These are phyloP conservation scores for Kwoniella bestiolae DNA, from an alignment of 768 basidiomycete species.

Conservation along the genomic window DNA sequence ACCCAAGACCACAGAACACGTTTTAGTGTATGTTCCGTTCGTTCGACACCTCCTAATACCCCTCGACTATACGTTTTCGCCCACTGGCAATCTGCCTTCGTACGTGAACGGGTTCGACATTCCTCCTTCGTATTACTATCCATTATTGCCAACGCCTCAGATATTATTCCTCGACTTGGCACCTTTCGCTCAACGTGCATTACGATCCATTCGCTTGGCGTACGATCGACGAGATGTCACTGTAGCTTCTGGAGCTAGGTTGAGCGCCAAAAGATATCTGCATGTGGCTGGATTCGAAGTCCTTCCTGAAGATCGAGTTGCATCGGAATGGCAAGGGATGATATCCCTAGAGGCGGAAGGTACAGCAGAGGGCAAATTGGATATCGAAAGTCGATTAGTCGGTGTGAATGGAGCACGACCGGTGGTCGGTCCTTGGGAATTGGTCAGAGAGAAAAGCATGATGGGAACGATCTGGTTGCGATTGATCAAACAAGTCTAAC, in stretches of 20 bases:
- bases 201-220: slow-evolving; percentile 48
- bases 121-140: slow-evolving; percentile 55
- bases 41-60: slow-evolving; percentile 52
- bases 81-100: slow-evolving; percentile 49
- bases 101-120: slow-evolving; percentile 54
- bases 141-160: slow-evolving; percentile 52
- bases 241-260: slow-evolving; percentile 48
- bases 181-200: slow-evolving; percentile 44
- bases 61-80: slow-evolving; percentile 45
- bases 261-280: slow-evolving; percentile 57
- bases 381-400: slow-evolving; percentile 48
- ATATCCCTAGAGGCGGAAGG: slow-evolving; percentile 57
- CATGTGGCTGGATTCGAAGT: slow-evolving; percentile 56
- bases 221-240: slow-evolving; percentile 55
- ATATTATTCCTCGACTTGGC: slow-evolving; percentile 54
- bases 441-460: slow-evolving; percentile 55
- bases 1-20: slow-evolving; percentile 45
- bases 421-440: slow-evolving; percentile 54
- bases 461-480: slow-evolving; percentile 55
- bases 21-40: slow-evolving; percentile 52
- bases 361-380: slow-evolving; percentile 54
- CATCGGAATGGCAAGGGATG: slow-evolving; percentile 54
- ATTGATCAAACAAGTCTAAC: slow-evolving; percentile 29
- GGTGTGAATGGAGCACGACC: slow-evolving; percentile 27
- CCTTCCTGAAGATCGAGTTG: slow-evolving; percentile 18